These are phyloP conservation scores for Ormosia semicastrata DNA, from an alignment of 306 rosid genomes.

Conservation along the genomic window DNA sequence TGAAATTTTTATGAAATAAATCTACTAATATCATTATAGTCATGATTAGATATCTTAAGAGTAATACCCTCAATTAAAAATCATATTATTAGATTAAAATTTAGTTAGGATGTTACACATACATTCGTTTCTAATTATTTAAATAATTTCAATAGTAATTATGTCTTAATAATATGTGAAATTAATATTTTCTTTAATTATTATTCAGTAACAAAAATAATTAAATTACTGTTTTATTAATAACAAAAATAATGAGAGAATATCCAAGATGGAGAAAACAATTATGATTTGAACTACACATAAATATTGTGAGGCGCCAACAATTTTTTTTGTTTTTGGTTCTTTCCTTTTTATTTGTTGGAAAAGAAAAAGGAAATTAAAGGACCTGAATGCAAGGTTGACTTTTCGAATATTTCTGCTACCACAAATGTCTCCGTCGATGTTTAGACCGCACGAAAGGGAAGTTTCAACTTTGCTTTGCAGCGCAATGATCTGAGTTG, in stretches of 20 bases:
- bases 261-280: neutral
- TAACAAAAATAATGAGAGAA: no score
- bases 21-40: no score
- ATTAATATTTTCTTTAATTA: no score
- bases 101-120: no score
- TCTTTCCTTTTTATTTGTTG: neutral
- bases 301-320: neutral
- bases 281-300: neutral
- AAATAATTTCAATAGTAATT: no score
- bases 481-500: neutral
- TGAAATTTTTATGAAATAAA: no score
- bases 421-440: neutral
- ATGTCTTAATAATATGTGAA: no score
- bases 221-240: neutral
- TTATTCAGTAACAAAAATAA: no score
- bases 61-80: no score
- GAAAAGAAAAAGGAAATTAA: neutral
- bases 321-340: neutral
- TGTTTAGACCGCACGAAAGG: neutral
- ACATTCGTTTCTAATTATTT: no score
- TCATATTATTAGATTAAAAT: no score
- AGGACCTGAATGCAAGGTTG: neutral
- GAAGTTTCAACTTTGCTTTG: neutral
- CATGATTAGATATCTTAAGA: no score
- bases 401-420: neutral